Base-by-base conservation (phyloP, 805 yeast species). In the Sugiyamaella chiloensis region DNA sequence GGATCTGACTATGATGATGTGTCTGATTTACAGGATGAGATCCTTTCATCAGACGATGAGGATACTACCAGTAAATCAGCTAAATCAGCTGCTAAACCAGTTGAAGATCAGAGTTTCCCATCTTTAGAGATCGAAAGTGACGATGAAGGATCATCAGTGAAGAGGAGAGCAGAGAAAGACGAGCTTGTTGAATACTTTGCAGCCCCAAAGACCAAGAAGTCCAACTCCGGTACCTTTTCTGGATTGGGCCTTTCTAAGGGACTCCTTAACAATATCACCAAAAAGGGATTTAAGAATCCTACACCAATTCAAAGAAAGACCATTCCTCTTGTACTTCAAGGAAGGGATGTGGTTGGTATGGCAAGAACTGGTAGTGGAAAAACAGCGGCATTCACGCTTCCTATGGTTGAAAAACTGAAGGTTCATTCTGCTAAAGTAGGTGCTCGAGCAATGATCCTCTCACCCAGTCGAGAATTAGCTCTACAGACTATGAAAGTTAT, bases 301-400 rank as follows among this genome's bases (percentile, higher is more conserved):
- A 93, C 99, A 0, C 99, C 99, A 1, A 93, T 93, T 65, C 99
- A 93, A 69, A 76, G 99, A 55, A 93, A 91, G 63, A 84, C 99
- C 2, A 87, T 93, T 50, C 99, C 99, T 0, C 72, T 89, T 47
- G 83, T 93, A 50, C 71, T 93, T 71, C 87, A 85, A 40, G 85
- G 81, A 47, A 76, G 95, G 61, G 99, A 93, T 68, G 95, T 93
- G 35, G 99, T 93, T 12, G 99, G 97, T 63, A 93, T 93, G 99
- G 99, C 99, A 12, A 78, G 99, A 62, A 93, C 99, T 0, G 99
- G 99, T 60, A 87, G 96, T 21, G 99, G 99, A 74, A 93, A 93
- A 64, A 93, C 99, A 0, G 99, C 99, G 6, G 98, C 99, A 0
- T 93, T 93, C 64, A 78, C 87, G 17, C 69, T 93, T 46, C 99